Conservation (phyloP, 257 asterid species). For the Primulina tabacum region DNA sequence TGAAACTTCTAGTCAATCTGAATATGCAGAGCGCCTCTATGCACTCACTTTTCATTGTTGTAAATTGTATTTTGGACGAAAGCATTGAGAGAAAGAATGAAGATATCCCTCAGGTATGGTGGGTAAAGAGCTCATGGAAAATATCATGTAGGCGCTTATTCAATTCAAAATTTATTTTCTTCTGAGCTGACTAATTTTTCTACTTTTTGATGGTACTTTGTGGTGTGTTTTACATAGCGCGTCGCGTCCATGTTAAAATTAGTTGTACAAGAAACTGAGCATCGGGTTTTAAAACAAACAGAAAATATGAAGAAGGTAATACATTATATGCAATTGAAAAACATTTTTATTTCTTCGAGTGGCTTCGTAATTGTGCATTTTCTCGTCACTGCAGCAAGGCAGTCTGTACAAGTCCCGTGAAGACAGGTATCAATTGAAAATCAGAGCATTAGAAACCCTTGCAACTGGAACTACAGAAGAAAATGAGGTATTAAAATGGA, state of each 20-base stretch:
- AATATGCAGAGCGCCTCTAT: slow-evolving; percentile 66
- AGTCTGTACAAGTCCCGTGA: slow-evolving; percentile 74
- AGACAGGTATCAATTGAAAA: slow-evolving; percentile 61
- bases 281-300: slow-evolving; percentile 59
- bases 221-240: slow-evolving; percentile 42
- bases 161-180: slow-evolving; percentile 1
- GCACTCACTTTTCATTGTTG: slow-evolving; percentile 66
- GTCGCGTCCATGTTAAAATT: slow-evolving; percentile 78
- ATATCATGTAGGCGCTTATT: slow-evolving; percentile 16
- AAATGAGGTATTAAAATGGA: slow-evolving; percentile 56
- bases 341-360: slow-evolving; percentile 16
- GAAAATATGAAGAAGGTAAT: slow-evolving; percentile 72
- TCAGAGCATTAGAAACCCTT: slow-evolving; percentile 78
- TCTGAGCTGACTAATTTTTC: slow-evolving; percentile 18
- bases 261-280: slow-evolving; percentile 86
- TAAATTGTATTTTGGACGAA: slow-evolving; percentile 61
- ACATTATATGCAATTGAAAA: slow-evolving; percentile 19
- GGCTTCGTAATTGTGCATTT: slow-evolving; percentile 19
- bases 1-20: slow-evolving; percentile 30
- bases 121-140: slow-evolving; percentile 22
- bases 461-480: slow-evolving; percentile 77
- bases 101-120: slow-evolving; percentile 77
- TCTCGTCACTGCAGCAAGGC: slow-evolving; percentile 63
- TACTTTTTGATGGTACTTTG: slow-evolving; percentile 24
- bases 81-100: slow-evolving; percentile 73